These are phyloP conservation scores for Cystobasidium sp. DNA, from an alignment of 1,284 basidiomycete species.

Conservation along the genomic window DNA sequence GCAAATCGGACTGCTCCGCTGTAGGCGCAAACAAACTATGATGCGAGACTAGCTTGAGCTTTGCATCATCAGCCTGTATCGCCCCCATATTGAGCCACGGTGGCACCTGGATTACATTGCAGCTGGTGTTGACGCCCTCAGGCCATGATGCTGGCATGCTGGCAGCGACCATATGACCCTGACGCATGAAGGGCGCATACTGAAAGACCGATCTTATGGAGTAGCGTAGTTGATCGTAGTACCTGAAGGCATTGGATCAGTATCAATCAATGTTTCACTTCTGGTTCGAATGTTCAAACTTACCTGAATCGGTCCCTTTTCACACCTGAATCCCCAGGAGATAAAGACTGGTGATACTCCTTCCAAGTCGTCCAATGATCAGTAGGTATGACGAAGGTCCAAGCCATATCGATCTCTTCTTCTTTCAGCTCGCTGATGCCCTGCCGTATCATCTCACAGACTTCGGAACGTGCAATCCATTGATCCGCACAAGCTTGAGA, in stretches of 20 bases:
- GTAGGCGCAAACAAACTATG: not conserved
- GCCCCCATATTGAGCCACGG: not conserved
- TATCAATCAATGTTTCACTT: no score
- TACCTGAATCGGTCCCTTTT: no score
- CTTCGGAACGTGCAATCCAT: slow-evolving; percentile 8
- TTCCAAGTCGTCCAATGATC: slow-evolving; percentile 24
- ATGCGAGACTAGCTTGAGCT: not conserved
- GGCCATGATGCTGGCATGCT: not conserved
- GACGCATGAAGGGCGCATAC: not conserved
- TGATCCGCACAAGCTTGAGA: slow-evolving; percentile 23
- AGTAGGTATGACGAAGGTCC: slow-evolving; percentile 31
- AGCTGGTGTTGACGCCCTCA: not conserved
- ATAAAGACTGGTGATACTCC: no score
- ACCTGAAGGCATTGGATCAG: not conserved
- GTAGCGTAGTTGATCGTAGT: slow-evolving; percentile 4
- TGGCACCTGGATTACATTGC: not conserved
- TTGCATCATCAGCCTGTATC: not conserved
- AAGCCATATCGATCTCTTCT: slow-evolving; percentile 12
- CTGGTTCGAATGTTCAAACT: no score
- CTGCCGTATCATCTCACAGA: slow-evolving; percentile 12
- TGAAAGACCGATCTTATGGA: slow-evolving; percentile 6
- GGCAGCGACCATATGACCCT: not conserved
- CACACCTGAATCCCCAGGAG: no score
- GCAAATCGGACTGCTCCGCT: not conserved
- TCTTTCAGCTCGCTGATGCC: not conserved